These are phyloP conservation scores for Penicillium sp. DNA, from an alignment of 2,329 filamentous ascomycete genomes.

Conservation along the genomic window DNA sequence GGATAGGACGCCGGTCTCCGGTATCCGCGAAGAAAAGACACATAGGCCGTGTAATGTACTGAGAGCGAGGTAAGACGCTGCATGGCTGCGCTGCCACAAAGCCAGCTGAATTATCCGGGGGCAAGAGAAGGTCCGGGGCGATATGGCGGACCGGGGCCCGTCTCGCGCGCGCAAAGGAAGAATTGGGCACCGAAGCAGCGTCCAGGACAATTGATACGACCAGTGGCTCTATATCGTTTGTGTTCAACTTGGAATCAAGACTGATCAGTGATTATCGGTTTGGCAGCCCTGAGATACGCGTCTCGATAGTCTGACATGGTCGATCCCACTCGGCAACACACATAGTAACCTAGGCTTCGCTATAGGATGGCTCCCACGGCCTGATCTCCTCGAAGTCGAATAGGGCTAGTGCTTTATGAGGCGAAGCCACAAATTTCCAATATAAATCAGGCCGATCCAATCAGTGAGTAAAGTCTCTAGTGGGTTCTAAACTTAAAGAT, in stretches of 20 bases:
- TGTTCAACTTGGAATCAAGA: not conserved
- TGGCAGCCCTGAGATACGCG: constrained; percentile 13
- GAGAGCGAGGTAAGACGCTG: constrained; percentile 15
- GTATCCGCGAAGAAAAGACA: constrained; percentile 32
- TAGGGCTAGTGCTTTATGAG: constrained; percentile 26
- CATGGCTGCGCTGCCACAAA: constrained; percentile 30
- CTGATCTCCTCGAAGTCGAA: constrained; percentile 26
- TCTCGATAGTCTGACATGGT: constrained; percentile 30
- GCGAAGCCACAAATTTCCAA: constrained; percentile 23
- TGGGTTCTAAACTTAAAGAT: constrained; percentile 29
- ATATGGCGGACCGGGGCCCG: constrained; percentile 24
- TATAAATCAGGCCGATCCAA: constrained; percentile 29
- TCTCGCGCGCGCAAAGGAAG: constrained; percentile 24
- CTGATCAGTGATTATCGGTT: constrained; percentile 10
- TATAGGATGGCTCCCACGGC: constrained; percentile 37
- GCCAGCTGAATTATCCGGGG: constrained; percentile 16
- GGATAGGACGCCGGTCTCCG: constrained; percentile 23
- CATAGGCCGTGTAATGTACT: constrained; percentile 28
- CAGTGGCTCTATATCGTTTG: constrained; percentile 18
- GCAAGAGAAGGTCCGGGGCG: constrained; percentile 22
- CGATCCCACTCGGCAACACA: constrained; percentile 32
- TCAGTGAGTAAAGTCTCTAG: constrained; percentile 30
- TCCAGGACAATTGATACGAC: constrained; percentile 17
- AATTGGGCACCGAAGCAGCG: constrained; percentile 17
- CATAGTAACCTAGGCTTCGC: constrained; percentile 30